phyloP scores from a whole-genome alignment of 148 eudicot genomes.

The Dianthus caryophyllus region DNA sequence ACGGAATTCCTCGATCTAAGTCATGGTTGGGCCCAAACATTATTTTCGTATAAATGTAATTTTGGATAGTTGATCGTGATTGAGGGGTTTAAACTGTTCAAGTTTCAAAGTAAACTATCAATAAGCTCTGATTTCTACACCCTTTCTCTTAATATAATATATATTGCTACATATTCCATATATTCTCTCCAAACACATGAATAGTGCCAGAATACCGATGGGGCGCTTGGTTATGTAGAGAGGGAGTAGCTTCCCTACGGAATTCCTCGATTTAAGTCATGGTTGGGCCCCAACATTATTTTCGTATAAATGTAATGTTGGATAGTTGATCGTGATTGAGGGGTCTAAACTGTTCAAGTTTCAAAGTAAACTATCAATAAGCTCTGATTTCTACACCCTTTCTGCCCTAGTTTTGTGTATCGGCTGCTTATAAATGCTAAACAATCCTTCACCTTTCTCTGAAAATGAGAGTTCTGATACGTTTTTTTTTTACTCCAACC shows the following conservation, averaged over 20 bases:
- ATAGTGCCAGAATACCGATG: too few species aligned
- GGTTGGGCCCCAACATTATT: not conserved
- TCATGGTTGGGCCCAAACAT: not conserved
- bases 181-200: too few species aligned
- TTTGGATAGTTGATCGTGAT: not conserved
- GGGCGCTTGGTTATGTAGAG: too few species aligned
- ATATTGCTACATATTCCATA: too few species aligned
- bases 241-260: too few species aligned
- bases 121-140: not conserved
- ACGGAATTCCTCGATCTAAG: not conserved
- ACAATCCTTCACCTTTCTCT: not conserved
- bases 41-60: not conserved
- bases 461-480: too few species aligned
- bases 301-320: too few species aligned
- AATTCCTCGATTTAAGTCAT: not conserved
- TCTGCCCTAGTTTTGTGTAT: not conserved
- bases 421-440: not conserved
- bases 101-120: not conserved
- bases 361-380: not conserved
- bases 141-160: too few species aligned
- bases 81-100: not conserved
- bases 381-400: not conserved
- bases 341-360: constrained; percentile 1
- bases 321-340: not conserved
- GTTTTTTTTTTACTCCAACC: not conserved